Percentiles rank a stretch among this genome's conserved stretches.
These are phyloP conservation scores for Cylindrodendrum hubeiense DNA, from an alignment of 2,329 filamentous ascomycete genomes.

Conservation along the genomic window DNA sequence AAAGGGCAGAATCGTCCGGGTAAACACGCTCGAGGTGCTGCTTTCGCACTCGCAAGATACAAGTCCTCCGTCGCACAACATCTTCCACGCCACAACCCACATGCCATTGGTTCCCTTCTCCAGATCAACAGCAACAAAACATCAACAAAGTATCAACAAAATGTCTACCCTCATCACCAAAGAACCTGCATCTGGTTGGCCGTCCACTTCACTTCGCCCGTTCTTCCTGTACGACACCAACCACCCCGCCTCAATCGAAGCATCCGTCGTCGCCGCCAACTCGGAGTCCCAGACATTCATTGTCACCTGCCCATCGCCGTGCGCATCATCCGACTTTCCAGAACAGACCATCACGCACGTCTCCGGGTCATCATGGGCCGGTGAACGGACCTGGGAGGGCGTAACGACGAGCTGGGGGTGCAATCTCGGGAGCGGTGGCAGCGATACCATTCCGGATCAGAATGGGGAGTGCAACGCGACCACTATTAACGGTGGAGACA, in stretches of 20 bases:
- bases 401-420: constrained; percentile 22
- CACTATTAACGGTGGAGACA: background rate
- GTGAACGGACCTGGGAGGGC: constrained; percentile 29
- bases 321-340: constrained; percentile 29
- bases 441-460: constrained; percentile 12
- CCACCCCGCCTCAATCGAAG: constrained; percentile 21
- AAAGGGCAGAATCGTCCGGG: background rate
- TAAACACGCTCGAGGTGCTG: background rate
- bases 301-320: constrained; percentile 32
- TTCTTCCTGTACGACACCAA: constrained; percentile 34
- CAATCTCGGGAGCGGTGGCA: constrained; percentile 21
- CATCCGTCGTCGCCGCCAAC: constrained; percentile 20
- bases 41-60: background rate
- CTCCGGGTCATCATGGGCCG: constrained; percentile 25
- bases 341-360: constrained; percentile 31
- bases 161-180: background rate
- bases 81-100: too few relatives aligned
- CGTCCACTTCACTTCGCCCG: constrained; percentile 21
- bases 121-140: too few relatives aligned
- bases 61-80: background rate
- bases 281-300: constrained; percentile 10
- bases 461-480: constrained; percentile 14
- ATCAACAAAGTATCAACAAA: background rate
- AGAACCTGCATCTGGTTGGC: constrained; percentile 18
- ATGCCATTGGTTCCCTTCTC: too few relatives aligned